Conservation (phyloP, 768 basidiomycete genomes). For the Punctularia strigosozonata region DNA sequence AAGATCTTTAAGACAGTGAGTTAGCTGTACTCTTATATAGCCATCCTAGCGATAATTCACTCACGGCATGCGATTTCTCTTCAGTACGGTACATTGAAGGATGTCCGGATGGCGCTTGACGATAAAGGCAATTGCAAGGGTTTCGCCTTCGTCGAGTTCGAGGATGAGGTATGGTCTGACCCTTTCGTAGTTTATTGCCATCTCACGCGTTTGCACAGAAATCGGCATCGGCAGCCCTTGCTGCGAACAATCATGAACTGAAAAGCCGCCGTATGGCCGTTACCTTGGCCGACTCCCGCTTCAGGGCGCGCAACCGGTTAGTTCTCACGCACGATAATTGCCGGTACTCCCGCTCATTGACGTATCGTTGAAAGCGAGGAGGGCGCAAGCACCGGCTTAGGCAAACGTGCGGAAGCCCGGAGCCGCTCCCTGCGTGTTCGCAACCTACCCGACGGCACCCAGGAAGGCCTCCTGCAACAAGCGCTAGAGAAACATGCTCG, state of each 20-base stretch:
- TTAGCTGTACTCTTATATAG: background rate
- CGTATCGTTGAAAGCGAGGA: slow-evolving; percentile 12
- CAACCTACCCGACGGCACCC: slow-evolving; percentile 62
- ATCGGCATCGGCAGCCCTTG: too few species aligned
- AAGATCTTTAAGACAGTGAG: slow-evolving; percentile 70
- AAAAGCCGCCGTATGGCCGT: slow-evolving; percentile 88
- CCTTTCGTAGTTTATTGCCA: background rate
- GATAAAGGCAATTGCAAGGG: slow-evolving; percentile 64
- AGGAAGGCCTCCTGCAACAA: slow-evolving; percentile 91
- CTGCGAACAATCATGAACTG: slow-evolving; percentile 77
- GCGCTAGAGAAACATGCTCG: slow-evolving; percentile 63
- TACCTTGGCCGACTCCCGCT: slow-evolving; percentile 70
- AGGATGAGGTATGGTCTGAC: slow-evolving; percentile 48
- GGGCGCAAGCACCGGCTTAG: slow-evolving; percentile 17
- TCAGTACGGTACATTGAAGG: slow-evolving; percentile 77
- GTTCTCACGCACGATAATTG: slow-evolving; percentile 11
- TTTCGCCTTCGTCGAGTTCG: slow-evolving; percentile 89
- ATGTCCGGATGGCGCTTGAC: slow-evolving; percentile 68
- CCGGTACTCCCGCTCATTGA: background rate
- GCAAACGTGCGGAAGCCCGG: slow-evolving; percentile 40
- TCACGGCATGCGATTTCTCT: slow-evolving; percentile 1
- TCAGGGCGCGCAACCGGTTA: slow-evolving; percentile 41
- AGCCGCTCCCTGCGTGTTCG: slow-evolving; percentile 67
- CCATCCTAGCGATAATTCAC: background rate
- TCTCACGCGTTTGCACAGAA: slow-evolving; percentile 17